Base-by-base conservation (phyloP, 805 yeast genomes). In the Candida suzukii region DNA sequence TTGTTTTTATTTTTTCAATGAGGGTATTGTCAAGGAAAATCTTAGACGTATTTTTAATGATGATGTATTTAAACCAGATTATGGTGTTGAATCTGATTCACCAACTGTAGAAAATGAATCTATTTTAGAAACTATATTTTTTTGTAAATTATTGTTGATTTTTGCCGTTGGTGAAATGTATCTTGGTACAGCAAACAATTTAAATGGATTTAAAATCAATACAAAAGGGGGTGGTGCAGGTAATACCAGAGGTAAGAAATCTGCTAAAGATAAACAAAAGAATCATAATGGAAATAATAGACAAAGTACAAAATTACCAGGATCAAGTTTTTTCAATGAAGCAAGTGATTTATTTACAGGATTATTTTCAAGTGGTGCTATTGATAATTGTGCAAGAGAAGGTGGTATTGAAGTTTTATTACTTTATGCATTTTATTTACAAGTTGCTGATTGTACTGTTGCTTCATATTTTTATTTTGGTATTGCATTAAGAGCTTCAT, bases 91-190 rank as follows among this genome's bases (percentile, higher is more conserved):
- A 6, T 35, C 48, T 12, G 29, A 46, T 13, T 46, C 50, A 39
- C 39, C 36, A 3, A 60, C 66, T 26, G 57, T 60, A 5, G 73
- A 56, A 19, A 48, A 48, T 25, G 78, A 81, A 46, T 73, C 84
- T 6, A 75, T 81, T 24, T 64, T 82, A 41, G 88, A 83, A 56
- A 79, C 88, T 0, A 82, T 84, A 36, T 84, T 90, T 88, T 82
- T 82, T 51, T 83, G 91, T 63, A 84, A 84, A 57, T 73, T 83
- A 6, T 55, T 84, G 19, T 60, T 84, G 40, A 80, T 84, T 20
- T 83, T 84, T 57, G 87, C 91, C 4, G 73, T 78, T 37, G 93
- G 95, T 16, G 95, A 84, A 56, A 83, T 84, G 86, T 84, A 84
- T 52, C 59, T 83, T 29, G 91, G 91, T 1, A 81, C 88, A 0